Evolutionary conservation across 805 yeast genomes (phyloP), one percentile per base, ranked within the genome.

Genomic region (Candida caryicola): DNA sequence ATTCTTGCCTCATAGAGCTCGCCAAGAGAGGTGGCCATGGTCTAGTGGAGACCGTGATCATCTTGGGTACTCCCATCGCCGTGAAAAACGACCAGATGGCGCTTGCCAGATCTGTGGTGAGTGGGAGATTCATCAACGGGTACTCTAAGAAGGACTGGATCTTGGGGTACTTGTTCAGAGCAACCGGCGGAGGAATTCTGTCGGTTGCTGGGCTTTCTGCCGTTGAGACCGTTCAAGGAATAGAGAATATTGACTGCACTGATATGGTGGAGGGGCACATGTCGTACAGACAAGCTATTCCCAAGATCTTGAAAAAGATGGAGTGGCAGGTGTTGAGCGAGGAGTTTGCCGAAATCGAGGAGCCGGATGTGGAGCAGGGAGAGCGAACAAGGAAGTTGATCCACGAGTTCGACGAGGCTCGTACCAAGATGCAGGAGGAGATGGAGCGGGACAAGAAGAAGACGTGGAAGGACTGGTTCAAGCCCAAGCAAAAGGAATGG

Each of bases 251-350:
- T 45, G 95, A 93, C 55, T 87, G 95, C 53, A 85, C 98, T 0
- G 88, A 81, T 14, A 52, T 72, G 37, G 96, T 91, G 3, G 89
- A 85, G 43, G 99, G 99, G 1, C 99, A 93, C 66, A 87, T 93
- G 96, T 88, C 85, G n/a, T 93, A 93, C 63, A 83, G 99, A 66
- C 83, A 83, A 45, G 89, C 88, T 9, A 88, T 93, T 76, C 99
- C 99, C 1, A 79, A 78, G 50, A 71, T 93, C 31, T 58, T 93
- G 47, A 74, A 76, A 45, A 62, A 66, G 35, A 51, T 86, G 29
- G 90, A 85, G 3, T 84, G 95, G 80, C 83, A 85, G 39, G 88
- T 93, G 4, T 58, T 89, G 29, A 78, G 83, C 45, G 99, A 93
- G 42, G 96, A 90, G 57, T 93, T 93, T 56, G 82, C 85, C 14